phyloP scores from a whole-genome alignment of 495 filamentous ascomycete species.

The Penicillium pancosmium region DNA sequence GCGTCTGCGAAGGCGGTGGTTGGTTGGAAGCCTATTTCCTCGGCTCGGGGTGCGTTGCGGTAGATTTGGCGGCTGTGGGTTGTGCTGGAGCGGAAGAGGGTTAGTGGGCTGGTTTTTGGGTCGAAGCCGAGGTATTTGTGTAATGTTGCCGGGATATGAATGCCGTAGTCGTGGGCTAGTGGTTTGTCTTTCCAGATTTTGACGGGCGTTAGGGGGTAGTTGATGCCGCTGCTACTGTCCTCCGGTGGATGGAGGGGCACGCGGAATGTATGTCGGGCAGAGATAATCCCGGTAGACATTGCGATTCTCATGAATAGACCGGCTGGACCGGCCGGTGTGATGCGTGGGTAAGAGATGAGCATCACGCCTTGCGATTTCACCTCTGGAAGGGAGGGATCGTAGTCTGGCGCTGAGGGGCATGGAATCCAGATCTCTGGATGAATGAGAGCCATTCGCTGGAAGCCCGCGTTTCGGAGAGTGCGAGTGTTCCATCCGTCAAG shows the following conservation, averaged over 20 bases:
- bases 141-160: slow-evolving; percentile 58
- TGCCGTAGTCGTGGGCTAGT: slow-evolving; percentile 48
- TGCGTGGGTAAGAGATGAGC: slow-evolving; percentile 40
- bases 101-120: slow-evolving; percentile 51
- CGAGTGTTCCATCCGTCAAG: slow-evolving; percentile 67
- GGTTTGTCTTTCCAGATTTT: slow-evolving; percentile 78
- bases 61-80: slow-evolving; percentile 65
- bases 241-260: slow-evolving; percentile 67
- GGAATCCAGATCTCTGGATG: slow-evolving; percentile 80
- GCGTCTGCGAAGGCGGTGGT: slow-evolving; percentile 83
- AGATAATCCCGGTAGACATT: slow-evolving; percentile 26
- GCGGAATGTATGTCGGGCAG: slow-evolving; percentile 45
- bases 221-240: slow-evolving; percentile 23
- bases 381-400: slow-evolving; percentile 38
- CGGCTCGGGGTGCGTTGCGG: slow-evolving; percentile 72
- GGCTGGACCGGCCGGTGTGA: slow-evolving; percentile 14
- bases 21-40: slow-evolving; percentile 72
- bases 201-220: slow-evolving; percentile 64
- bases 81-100: slow-evolving; percentile 72
- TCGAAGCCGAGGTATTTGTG: slow-evolving; percentile 50
- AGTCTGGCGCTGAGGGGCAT: slow-evolving; percentile 55
- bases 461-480: slow-evolving; percentile 69
- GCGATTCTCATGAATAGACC: slow-evolving; percentile 18
- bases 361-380: slow-evolving; percentile 42
- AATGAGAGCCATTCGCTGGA: slow-evolving; percentile 71